Base-by-base conservation (phyloP, 805 yeast species). In the Candida schatavii region DNA sequence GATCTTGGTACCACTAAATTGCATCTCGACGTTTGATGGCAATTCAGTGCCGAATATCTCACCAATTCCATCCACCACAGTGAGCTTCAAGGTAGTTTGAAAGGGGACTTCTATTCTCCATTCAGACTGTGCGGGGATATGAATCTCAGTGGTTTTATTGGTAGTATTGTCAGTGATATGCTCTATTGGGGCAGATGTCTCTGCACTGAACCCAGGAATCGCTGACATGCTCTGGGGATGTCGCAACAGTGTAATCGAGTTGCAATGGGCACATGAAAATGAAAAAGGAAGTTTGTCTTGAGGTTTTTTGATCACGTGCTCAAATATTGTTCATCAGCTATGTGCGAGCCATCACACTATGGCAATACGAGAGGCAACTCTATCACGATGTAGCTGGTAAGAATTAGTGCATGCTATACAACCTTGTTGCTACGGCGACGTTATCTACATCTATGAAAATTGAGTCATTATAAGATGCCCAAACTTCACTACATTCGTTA, bases 41-140 rank as follows among this genome's bases (percentile, higher is more conserved):
- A 93, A 74, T 59, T 93, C 99, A 2, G 97, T 88, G 19, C 99
- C 99, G 62, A 85, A 88, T 7, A 89, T 77, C 64, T 93, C 99
- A 2, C 88, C 96, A 2, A 81, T 73, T 3, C 99, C 99, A 2
- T 69, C 65, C 2, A 62, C 44, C 9, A 81, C 70, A 50, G 69
- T 77, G 35, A 85, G 54, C n/a, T 66, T 69, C 29, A 85, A 55
- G 15, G 65, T 63, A 14, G 77, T 68, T 34, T 71, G 72, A 46
- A 71, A 70, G 0, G 75, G 80, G 3, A 85, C 77, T 55, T 86
- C 93, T 47, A 85, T 74, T 40, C 95, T 68, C 93, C 95, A 85
- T 63, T 88, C 95, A 21, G 78, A 66, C n/a, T 57, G 55, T 9
- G 54, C 61, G 1, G 66, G 59, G n/a, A 70, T 50, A 10, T 46